A percentile compares a stretch with the other conserved stretches of the same genome.
These are phyloP conservation scores for Pseudophaeomoniella oleicola DNA, from an alignment of 2,329 filamentous ascomycete species.

Conservation along the genomic window DNA sequence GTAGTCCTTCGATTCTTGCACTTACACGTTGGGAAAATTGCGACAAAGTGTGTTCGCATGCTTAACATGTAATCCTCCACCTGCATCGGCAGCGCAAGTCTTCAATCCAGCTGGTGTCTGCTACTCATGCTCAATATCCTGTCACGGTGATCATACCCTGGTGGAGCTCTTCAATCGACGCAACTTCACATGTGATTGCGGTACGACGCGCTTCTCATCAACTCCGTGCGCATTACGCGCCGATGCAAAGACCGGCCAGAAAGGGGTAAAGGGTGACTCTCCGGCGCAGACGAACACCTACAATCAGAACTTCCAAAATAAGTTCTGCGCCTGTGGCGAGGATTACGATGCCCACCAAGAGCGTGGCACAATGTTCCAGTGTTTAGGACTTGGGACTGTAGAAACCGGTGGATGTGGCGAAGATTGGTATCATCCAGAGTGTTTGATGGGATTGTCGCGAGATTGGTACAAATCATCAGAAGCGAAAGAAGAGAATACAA, in stretches of 20 bases:
- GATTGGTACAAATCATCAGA: slow-evolving; percentile 47
- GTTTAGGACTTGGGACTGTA: slow-evolving; percentile 64
- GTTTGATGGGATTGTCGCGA: slow-evolving; percentile 65
- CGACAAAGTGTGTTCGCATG: slow-evolving; percentile 87
- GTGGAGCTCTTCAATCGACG: slow-evolving; percentile 95
- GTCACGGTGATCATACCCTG: slow-evolving; percentile 85
- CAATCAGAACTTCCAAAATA: slow-evolving; percentile 89
- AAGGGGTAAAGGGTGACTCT: slow-evolving; percentile 66
- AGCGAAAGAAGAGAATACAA: slow-evolving; percentile 21
- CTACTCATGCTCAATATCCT: slow-evolving; percentile 93
- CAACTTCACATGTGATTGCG: slow-evolving; percentile 92
- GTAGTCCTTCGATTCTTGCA: slow-evolving; percentile 87
- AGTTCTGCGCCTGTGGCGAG: slow-evolving; percentile 78
- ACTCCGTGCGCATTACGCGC: slow-evolving; percentile 61
- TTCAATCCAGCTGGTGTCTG: slow-evolving; percentile 72
- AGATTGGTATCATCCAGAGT: slow-evolving; percentile 96
- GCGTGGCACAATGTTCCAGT: slow-evolving; percentile 97
- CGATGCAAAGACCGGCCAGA: slow-evolving; percentile 57
- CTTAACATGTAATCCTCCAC: slow-evolving; percentile 79
- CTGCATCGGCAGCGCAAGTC: slow-evolving; percentile 43
- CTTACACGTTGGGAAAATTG: slow-evolving; percentile 72
- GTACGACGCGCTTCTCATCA: slow-evolving; percentile 62
- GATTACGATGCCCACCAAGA: slow-evolving; percentile 81
- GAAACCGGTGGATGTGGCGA: slow-evolving; percentile 85
- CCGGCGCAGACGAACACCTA: slow-evolving; percentile 66